Conservation (phyloP, 1,284 basidiomycete genomes). For the Ceratobasidium sp. region DNA sequence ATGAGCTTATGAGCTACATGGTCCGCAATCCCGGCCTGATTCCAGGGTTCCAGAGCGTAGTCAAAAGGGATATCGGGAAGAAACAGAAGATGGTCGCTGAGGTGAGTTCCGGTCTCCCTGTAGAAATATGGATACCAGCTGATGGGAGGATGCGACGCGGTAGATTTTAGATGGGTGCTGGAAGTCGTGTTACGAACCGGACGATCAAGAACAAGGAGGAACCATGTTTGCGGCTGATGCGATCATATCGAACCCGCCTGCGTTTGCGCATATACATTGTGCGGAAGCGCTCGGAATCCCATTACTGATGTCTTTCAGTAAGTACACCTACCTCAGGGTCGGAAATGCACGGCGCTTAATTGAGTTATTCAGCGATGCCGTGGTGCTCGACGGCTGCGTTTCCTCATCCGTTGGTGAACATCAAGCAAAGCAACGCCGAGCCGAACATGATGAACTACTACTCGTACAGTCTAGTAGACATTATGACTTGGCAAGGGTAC, state of each 20-base stretch:
- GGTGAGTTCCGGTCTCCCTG: conserved; percentile 48
- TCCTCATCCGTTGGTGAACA: conserved; percentile 72
- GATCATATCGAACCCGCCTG: conserved; percentile 74
- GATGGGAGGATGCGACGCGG: background rate
- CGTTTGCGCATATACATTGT: conserved; percentile 73
- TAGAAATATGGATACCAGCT: background rate
- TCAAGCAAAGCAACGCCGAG: conserved; percentile 65
- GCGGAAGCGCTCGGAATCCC: conserved; percentile 76
- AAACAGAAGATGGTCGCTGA: conserved; percentile 65
- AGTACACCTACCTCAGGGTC: conserved; percentile 51
- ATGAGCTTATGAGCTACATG: conserved; percentile 72
- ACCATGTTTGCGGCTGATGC: conserved; percentile 69
- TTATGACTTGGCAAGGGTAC: conserved; percentile 73
- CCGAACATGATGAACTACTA: conserved; percentile 68
- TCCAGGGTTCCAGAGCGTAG: conserved; percentile 63
- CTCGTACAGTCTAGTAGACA: conserved; percentile 68
- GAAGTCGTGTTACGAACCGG: conserved; percentile 65
- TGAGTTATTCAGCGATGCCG: conserved; percentile 69
- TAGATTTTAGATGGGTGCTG: conserved; percentile 68
- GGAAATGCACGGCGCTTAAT: conserved; percentile 15
- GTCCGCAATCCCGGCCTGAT: conserved; percentile 68
- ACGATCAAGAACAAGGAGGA: conserved; percentile 59
- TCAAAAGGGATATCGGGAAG: conserved; percentile 64
- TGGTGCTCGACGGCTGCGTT: conserved; percentile 74
- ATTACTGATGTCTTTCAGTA: conserved; percentile 69